Conservation (phyloP, 2,329 filamentous ascomycete genomes). For the Hyphodiscus sp. region DNA sequence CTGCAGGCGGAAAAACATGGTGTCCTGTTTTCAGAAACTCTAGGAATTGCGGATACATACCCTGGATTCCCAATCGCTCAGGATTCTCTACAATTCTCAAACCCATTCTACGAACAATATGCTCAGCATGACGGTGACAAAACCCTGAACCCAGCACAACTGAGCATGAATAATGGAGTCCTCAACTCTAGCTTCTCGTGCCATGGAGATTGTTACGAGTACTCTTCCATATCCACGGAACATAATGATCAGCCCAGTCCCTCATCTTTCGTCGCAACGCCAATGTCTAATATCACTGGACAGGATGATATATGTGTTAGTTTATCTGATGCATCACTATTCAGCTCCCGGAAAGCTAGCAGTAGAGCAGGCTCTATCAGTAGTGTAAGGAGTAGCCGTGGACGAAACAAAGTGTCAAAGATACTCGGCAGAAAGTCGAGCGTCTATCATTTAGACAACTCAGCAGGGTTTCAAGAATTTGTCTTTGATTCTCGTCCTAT, state of each 20-base stretch:
- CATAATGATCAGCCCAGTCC: neutral
- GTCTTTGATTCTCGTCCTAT: constrained; percentile 3
- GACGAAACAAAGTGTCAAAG: neutral
- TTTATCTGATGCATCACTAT: neutral
- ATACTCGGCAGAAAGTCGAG: neutral
- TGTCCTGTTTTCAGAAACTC: neutral
- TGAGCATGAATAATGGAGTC: neutral
- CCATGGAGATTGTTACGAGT: neutral
- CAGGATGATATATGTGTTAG: neutral
- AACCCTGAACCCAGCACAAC: neutral
- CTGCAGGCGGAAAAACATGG: neutral
- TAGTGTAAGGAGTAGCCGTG: neutral
- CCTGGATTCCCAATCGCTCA: neutral
- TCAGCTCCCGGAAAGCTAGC: neutral
- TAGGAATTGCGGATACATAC: neutral
- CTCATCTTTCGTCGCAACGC: neutral
- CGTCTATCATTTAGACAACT: neutral
- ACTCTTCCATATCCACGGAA: neutral
- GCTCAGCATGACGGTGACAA: neutral
- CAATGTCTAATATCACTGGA: neutral
- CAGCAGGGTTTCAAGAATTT: constrained; percentile 1
- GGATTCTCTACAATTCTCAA: neutral
- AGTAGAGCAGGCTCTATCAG: neutral
- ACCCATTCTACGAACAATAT: neutral
- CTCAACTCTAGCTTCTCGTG: neutral